These are phyloP conservation scores for Sungouiozyma intestinalis DNA, from an alignment of 805 yeast genomes.

Conservation along the genomic window DNA sequence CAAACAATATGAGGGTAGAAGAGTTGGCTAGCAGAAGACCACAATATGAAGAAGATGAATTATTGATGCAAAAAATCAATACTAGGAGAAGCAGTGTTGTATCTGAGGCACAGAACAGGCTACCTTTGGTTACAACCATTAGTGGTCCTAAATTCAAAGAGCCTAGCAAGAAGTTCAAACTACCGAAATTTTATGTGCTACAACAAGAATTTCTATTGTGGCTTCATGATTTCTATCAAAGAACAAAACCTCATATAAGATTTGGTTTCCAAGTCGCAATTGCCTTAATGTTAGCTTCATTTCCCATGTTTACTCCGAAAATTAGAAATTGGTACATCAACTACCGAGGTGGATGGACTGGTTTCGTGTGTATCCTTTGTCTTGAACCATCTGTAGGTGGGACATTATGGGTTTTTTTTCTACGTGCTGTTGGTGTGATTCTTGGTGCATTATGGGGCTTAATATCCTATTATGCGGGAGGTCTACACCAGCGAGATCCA, in stretches of 20 bases:
- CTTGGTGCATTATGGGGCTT: constrained; percentile 42
- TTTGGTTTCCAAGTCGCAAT: constrained; percentile 38
- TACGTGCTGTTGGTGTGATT: constrained; percentile 38
- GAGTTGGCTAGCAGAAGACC: constrained; percentile 18
- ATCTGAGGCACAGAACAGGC: not conserved
- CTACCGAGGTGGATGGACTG: constrained; percentile 43
- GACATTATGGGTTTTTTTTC: constrained; percentile 37
- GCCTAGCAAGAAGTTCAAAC: not conserved
- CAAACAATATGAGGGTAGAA: constrained; percentile 1
- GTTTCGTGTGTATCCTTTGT: constrained; percentile 41
- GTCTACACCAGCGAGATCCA: constrained; percentile 31
- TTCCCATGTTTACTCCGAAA: constrained; percentile 41
- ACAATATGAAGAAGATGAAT: constrained; percentile 17
- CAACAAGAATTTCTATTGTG: constrained; percentile 2
- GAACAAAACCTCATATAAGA: constrained; percentile 30
- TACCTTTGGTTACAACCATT: not conserved
- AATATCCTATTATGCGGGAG: constrained; percentile 38
- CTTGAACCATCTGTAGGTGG: constrained; percentile 43
- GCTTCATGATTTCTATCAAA: constrained; percentile 13
- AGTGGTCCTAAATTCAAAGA: not conserved
- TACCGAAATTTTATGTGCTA: not conserved
- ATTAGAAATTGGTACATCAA: constrained; percentile 39
- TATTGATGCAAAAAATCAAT: constrained; percentile 16
- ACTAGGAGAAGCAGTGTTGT: constrained; percentile 1
- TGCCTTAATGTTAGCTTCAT: constrained; percentile 37